Base-by-base conservation (phyloP, 2,329 filamentous ascomycete genomes). In the Cercospora zeina region DNA sequence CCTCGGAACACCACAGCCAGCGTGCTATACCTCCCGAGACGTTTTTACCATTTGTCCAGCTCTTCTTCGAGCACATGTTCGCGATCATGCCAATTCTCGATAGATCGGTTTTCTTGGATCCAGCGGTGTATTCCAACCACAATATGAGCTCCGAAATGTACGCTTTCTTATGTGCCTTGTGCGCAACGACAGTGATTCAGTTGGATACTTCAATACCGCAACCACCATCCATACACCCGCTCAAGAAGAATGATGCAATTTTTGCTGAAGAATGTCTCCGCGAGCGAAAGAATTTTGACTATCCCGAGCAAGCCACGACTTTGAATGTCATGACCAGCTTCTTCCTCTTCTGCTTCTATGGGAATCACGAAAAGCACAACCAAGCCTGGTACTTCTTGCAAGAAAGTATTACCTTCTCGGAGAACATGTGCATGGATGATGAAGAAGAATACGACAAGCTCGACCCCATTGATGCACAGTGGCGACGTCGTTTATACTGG, bases 11-110 rank as follows among this genome's bases (percentile, higher is more conserved):
- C 39, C 62, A 63, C 36, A 55, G 47, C 9, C 66, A 65, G 10
- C 71, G 72, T 8, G 36, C 58, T 30, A 60, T 75, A 9, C 49
- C 67, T 6, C 61, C 61, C 16, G 70, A 73, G 21, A 63, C 62
- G 3, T 75, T 75, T 37, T 54, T 69, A n/a, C 72, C 73, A 4
- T 75, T 73, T 50, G 66, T 74, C 6, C 67, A 70, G 30, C 68
- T 75, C 0, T 75, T 75, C 69, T 75, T 74, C 60, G 62, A 65
- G 8, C 72, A 75, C 64, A 74, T 75, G 69, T 75, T 72, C 42
- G 67, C 69, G 0, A 75, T 75, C 54, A 75, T 75, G 73, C 73
- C 73, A 11, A 65, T 75, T 9, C 66, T 75, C n/a, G 72, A 74
- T 34, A 65, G 66, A 3, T 67, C 65, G 13, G 56, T 71, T 16